Evolutionary conservation across 306 rosid genomes (phyloP).

Genomic region (Quercus alba): DNA sequence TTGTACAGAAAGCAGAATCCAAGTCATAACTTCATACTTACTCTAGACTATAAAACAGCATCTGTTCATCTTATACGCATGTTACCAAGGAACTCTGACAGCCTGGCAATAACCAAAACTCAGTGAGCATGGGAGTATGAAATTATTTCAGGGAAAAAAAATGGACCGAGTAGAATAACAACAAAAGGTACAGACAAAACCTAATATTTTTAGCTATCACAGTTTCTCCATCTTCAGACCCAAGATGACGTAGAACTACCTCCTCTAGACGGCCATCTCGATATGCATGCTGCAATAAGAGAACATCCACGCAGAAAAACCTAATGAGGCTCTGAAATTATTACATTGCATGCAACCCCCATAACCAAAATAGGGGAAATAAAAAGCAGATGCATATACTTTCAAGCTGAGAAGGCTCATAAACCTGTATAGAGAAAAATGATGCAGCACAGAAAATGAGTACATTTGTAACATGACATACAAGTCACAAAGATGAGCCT

Average conservation of each 20-base stretch:
- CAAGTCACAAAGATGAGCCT: background rate
- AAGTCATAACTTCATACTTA: slow-evolving; percentile 21
- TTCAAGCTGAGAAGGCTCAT: background rate
- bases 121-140: background rate
- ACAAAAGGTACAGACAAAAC: slow-evolving; percentile 1
- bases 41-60: no score
- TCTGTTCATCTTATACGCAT: slow-evolving; percentile 47
- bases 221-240: background rate
- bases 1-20: slow-evolving; percentile 10
- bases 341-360: background rate
- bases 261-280: slow-evolving; percentile 82
- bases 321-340: slow-evolving; percentile 3
- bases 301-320: slow-evolving; percentile 16
- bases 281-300: slow-evolving; percentile 72
- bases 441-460: background rate
- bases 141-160: background rate
- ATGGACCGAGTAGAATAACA: background rate
- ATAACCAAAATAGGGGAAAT: slow-evolving; percentile 16
- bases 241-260: slow-evolving; percentile 76
- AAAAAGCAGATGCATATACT: background rate
- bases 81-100: slow-evolving; percentile 77
- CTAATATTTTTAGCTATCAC: no score
- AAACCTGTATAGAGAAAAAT: background rate
- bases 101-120: slow-evolving; percentile 48
- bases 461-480: background rate